Evolutionary conservation across 192 early-diverging fungal species (phyloP), one percentile per base, ranked within the genome.

Genomic region (Mortierella alpina): DNA sequence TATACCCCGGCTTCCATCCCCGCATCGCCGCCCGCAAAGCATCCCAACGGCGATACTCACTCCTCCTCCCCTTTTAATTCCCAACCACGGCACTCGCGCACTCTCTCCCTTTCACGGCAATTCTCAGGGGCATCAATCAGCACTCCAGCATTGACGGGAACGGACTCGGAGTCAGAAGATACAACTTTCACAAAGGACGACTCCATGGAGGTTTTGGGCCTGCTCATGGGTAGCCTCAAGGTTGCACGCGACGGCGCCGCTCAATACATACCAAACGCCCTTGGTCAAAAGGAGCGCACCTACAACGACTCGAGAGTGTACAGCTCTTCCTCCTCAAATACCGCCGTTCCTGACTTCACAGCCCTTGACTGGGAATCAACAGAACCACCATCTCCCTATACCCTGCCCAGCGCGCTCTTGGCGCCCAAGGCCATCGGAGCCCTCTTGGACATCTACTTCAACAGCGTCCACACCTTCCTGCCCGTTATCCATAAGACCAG

Each of bases 401-500:
- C 77, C 53, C 65, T 80, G 7, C 77, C 77, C 11, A 66, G 46
- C 20, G 46, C 70, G 6, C 59, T 80, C 7, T 46, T 80, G 39
- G 68, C 77, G 6, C 55, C 77, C 18, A 80, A 68, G 64, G 77
- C 77, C 60, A 80, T 80, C 22, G 48, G 66, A 7, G 77, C 77
- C 4, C 63, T 85, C 42, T 41, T 88, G 50, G 82, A 86, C 15
- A 75, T 82, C 17, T 90, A 90, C 63, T 90, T 90, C 61, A 73
- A 85, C 51, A 73, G 87, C 59, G 84, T 90, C 13, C 89, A 90
- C 59, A 83, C 83, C 6, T 89, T 89, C 56, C 62, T 84, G 14
- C 89, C 89, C n/a, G 84, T 90, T 17, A 78, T 90, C 14, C 86
- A 90, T 52, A 87, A 88, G 41, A 73, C 77, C n/a, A 63, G 72